Evolutionary conservation across 2,329 filamentous ascomycete species (phyloP), one percentile per base, ranked within the genome.

Genomic region (Coniella lustricola): DNA sequence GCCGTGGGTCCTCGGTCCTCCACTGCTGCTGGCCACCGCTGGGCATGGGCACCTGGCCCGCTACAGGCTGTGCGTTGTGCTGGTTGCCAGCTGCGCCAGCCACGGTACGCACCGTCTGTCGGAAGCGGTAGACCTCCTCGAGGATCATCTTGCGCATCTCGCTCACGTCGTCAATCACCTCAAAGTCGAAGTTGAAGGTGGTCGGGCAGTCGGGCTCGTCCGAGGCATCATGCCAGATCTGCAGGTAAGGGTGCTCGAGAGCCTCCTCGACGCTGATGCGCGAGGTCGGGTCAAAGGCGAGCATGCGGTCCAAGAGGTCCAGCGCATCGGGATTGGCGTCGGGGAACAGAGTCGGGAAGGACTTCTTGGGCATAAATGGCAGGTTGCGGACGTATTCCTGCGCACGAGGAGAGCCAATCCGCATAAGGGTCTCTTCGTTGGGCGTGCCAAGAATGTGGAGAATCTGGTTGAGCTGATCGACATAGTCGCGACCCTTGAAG

Each of bases 401-500:
- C 14, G 93, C 93, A 56, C 93, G 86, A 10, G 90, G 90, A 4
- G 90, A 96, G 47, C 93, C 93, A 63, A 98, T 98, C 56, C 93
- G 87, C 21, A 82, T 84, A 17, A 98, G 78, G 0, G 93, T 98
- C 65, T 95, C 89, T 68, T 97, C 91, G 63, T 91, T 95, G 35
- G 93, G 93, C 1, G 91, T 98, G 55, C 93, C 93, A 46, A 98
- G 85, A 66, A 95, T 96, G 74, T 97, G 90, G 48, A 98, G 79
- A 63, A 98, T 98, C 72, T 98, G 93, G 76, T 98, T 98, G 56
- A 98, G 82, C 74, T 98, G 93, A 70, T 98, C 93, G 67, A 98
- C 93, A 63, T 98, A 98, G 73, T 98, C 93, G 54, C 93, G 87
- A 50, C 93, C 93, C 73, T 98, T 98, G 79, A 98, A 97, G 77